These are phyloP conservation scores for Lupinus albus DNA, from an alignment of 306 rosid genomes.

Conservation along the genomic window DNA sequence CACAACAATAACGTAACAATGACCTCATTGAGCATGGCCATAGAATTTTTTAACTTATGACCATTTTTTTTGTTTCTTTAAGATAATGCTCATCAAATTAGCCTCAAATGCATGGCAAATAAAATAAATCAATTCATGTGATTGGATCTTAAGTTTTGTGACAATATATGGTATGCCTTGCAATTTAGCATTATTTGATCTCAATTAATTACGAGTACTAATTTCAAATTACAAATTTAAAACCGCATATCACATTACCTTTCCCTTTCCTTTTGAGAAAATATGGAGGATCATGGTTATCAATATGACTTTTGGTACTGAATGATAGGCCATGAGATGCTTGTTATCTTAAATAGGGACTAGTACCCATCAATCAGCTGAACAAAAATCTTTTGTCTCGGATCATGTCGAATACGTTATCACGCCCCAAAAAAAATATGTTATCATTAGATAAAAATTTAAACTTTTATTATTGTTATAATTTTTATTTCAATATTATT, in stretches of 20 bases:
- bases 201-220: neutral
- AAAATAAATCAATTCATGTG: too few relatives aligned
- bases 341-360: constrained; percentile 26
- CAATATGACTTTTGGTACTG: constrained; percentile 5
- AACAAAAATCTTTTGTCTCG: too few relatives aligned
- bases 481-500: too few relatives aligned
- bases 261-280: constrained; percentile 10
- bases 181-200: too few relatives aligned
- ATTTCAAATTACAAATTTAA: neutral
- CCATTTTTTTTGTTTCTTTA: neutral
- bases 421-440: too few relatives aligned
- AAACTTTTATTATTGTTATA: too few relatives aligned
- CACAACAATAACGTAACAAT: neutral
- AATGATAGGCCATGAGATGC: constrained; percentile 26
- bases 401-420: too few relatives aligned
- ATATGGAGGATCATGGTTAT: constrained; percentile 3
- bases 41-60: constrained; percentile 13
- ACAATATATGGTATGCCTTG: too few relatives aligned
- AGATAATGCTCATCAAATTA: neutral
- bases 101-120: neutral
- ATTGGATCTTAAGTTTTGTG: neutral
- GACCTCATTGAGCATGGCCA: neutral
- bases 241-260: neutral
- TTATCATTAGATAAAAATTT: too few relatives aligned
- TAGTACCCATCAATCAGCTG: constrained; percentile 27